A percentile compares a stretch with the other conserved stretches of the same genome.
phyloP scores from a whole-genome alignment of 164 flowering plant genomes.

The Houttuynia cordata region DNA sequence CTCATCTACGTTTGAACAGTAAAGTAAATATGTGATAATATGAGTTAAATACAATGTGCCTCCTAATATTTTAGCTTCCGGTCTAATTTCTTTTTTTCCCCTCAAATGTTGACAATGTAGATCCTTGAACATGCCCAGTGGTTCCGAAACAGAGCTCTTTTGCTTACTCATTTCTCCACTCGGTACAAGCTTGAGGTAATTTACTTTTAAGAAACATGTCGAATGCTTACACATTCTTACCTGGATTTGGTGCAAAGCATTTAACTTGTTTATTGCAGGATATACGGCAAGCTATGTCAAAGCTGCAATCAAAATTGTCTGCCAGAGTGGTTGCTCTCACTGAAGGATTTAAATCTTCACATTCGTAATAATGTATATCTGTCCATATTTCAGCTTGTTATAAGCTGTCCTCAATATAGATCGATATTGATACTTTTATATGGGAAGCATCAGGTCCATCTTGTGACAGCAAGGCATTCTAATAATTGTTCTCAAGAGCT shows the following conservation, averaged over 20 bases:
- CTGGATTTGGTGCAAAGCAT: neutral
- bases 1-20: no score
- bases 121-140: slow-evolving; percentile 72
- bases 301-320: slow-evolving; percentile 60
- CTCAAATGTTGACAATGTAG: slow-evolving; percentile 34
- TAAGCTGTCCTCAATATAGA: no score
- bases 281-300: slow-evolving; percentile 54
- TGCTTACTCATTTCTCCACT: slow-evolving; percentile 90
- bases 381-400: no score
- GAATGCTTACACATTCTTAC: neutral
- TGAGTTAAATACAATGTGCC: no score
- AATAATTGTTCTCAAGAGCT: no score
- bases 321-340: slow-evolving; percentile 74
- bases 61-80: no score
- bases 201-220: neutral
- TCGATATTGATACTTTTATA: no score
- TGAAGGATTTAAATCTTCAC: slow-evolving; percentile 75
- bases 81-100: no score
- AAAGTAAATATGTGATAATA: no score
- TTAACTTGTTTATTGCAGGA: slow-evolving; percentile 30
- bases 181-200: slow-evolving; percentile 77
- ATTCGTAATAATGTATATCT: slow-evolving; percentile 12
- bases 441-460: no score
- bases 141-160: slow-evolving; percentile 65
- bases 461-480: no score